These are phyloP conservation scores for Jackrogersella multiformis DNA, from an alignment of 495 filamentous ascomycete genomes.

Conservation along the genomic window DNA sequence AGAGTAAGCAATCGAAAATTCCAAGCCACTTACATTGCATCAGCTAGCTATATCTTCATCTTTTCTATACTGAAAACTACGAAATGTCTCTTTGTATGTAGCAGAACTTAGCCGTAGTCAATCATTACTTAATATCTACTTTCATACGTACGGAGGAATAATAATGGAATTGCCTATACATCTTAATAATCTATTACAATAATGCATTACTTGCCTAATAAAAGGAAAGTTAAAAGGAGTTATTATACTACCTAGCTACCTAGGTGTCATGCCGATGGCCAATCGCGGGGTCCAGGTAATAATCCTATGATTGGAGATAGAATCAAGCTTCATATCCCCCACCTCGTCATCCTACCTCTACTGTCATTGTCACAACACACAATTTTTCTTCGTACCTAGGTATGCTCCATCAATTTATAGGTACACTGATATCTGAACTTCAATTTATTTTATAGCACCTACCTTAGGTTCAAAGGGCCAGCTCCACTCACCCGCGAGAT, in stretches of 20 bases:
- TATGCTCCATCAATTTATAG: neutral
- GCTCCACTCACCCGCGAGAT: too few relatives aligned
- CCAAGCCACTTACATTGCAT: neutral
- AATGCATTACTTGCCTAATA: neutral
- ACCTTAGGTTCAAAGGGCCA: too few relatives aligned
- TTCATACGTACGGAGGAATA: neutral
- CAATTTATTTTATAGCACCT: too few relatives aligned
- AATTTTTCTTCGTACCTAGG: neutral
- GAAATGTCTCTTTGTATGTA: neutral
- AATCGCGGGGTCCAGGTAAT: neutral
- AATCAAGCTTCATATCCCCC: constrained; percentile 2
- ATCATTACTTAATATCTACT: neutral
- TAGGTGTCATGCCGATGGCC: neutral
- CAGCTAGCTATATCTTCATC: neutral
- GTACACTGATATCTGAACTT: too few relatives aligned
- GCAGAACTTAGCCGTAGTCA: neutral
- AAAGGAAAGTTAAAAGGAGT: too few relatives aligned
- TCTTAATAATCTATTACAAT: neutral
- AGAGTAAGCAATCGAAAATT: neutral
- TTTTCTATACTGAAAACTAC: neutral
- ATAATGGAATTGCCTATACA: neutral
- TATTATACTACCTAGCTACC: too few relatives aligned
- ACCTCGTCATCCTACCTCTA: neutral
- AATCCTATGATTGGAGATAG: constrained; percentile 10
- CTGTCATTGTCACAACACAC: neutral